Base-by-base conservation (phyloP, 2,329 filamentous ascomycete genomes). In the Cadophora malorum region DNA sequence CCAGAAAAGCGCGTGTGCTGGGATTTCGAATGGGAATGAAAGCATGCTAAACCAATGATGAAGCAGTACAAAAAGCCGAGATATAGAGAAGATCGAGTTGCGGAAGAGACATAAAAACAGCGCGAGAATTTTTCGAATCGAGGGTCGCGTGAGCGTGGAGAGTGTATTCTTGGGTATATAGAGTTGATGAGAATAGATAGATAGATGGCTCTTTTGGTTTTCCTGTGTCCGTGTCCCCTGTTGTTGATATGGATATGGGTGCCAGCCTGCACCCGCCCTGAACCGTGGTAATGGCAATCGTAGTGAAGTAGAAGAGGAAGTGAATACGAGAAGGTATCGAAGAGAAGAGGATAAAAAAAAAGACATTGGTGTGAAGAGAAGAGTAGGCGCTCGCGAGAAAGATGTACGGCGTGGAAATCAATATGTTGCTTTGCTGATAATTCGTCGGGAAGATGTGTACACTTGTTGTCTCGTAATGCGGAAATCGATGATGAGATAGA, bases 81-180 rank as follows among this genome's bases (percentile, higher is more conserved):
- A 49, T 47, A 19, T 16, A 56, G 19, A 21, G 25, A n/a, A 28
- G 55, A 62, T 62, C 59, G 28, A 28, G 28, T 28, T 28, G 28
- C 28, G 56, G n/a, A 64, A 49, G 33, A 66, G 64, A 61, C 63
- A 63, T 52, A 65, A 4, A 38, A 38, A 38, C 35, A 38, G 12
- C 35, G 45, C 41, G 62, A 45, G 31, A 65, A 59, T 64, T 47
- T 49, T 49, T 21, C 45, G 45, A 49, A 65, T 63, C 63, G 68
- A 64, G 38, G 21, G 67, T 71, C 74, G 75, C 75, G 75, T 74
- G 75, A 76, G 75, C 74, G 75, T 70, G 70, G 69, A 67, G 68
- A 71, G 45, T 71, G 67, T 73, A 72, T 71, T 61, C 45, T 66
- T 70, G 74, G 73, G 73, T 76, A 75, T 76, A 74, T 73, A 66